Conservation (phyloP, 805 yeast genomes). For the Starmerella vitae region DNA sequence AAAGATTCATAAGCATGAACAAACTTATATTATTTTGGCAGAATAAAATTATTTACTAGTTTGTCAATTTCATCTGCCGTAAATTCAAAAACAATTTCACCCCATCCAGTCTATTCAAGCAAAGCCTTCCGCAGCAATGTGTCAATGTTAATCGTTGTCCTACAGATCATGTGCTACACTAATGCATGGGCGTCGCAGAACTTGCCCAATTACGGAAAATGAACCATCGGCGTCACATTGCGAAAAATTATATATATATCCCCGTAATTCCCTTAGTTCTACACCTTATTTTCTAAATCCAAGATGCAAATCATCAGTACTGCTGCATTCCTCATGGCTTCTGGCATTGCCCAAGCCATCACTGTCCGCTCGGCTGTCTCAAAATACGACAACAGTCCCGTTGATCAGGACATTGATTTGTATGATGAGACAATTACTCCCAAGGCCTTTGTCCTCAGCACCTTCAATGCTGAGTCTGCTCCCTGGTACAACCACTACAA, state of each 20-base stretch:
- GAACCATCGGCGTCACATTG: too few relatives aligned
- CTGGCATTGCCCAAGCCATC: background rate
- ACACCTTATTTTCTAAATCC: background rate
- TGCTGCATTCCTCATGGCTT: background rate
- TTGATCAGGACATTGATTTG: background rate
- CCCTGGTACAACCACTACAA: constrained; percentile 40
- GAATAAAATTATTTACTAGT: too few relatives aligned
- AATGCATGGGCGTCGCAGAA: too few relatives aligned
- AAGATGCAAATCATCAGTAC: background rate
- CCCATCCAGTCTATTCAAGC: too few relatives aligned
- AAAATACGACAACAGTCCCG: too few relatives aligned
- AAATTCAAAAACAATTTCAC: too few relatives aligned
- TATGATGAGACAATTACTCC: constrained; percentile 29
- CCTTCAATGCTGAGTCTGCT: constrained; percentile 41
- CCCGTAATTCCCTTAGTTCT: background rate
- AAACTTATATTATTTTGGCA: too few relatives aligned
- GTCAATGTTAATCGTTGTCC: background rate
- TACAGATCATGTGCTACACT: background rate
- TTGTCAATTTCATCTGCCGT: too few relatives aligned
- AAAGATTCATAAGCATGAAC: too few relatives aligned
- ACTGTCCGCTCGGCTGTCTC: too few relatives aligned
- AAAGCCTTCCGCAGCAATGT: too few relatives aligned
- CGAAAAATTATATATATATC: background rate
- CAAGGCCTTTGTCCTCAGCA: constrained; percentile 40
- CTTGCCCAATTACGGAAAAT: too few relatives aligned